Evolutionary conservation across 805 yeast species (phyloP), one percentile per base, ranked within the genome.

Genomic region (Kazachstania bromeliacearum): DNA sequence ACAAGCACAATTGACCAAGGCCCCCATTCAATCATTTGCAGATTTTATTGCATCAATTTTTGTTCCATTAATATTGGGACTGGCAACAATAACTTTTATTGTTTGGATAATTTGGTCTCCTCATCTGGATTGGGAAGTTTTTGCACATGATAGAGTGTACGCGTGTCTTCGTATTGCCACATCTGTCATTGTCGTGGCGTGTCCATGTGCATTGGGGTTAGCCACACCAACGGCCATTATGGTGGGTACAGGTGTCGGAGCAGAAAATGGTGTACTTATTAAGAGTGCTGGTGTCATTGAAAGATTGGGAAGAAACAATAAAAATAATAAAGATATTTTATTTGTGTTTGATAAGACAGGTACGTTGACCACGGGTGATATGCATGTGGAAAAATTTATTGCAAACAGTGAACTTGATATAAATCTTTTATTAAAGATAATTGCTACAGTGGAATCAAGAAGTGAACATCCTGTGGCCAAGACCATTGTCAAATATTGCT

Each of bases 191-290:
- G 96, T 92, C 8, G 96, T 92, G 34, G 98, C 98, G 2, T 92
- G 99, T 60, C 99, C 99, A 0, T 92, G 98, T 69, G 97, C 98
- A 0, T 63, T 92, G 17, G 99, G 98, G 3, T 67, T 92, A 34
- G 96, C 96, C 3, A 95, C 97, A 0, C 99, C 99, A 1, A 94
- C 98, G 2, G 97, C 97, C 0, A 85, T 92, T 8, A 92, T 94
- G 96, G 98, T 92, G 2, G 98, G 96, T 7, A 89, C 97, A 2
- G 98, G 98, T 28, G 80, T 85, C 16, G 97, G 95, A 28, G 97
- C 98, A 0, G 59, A 73, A 10, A 68, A 85, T 57, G 97, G 98
- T 14, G 81, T 92, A 4, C 65, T 92, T 36, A 82, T 92, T 50
- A 92, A 89, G 59, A 95, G 96, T 33, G 98, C 96, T 16, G 94